Evolutionary conservation across 2,329 filamentous ascomycete genomes (phyloP), one percentile per base, ranked within the genome.

Genomic region (Paecilomyces sp.): DNA sequence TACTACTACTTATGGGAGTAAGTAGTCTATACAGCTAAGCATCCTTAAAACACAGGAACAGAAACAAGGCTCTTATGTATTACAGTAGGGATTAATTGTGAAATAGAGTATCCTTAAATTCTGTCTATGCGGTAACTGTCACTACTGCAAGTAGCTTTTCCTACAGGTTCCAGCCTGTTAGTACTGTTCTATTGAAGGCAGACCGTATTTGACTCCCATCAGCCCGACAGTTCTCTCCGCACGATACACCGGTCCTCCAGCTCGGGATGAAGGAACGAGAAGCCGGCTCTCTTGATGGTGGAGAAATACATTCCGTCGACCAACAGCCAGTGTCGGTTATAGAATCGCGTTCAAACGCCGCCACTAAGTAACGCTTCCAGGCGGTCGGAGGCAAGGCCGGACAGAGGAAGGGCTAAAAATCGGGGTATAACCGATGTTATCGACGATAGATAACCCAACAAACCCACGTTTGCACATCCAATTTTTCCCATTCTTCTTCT

Each of bases 401-500:
- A 47, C 25, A 28, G 41, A 47, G 41, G 9, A n/a, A 22, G 12
- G 22, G 24, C 51, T 53, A 53, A 28, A 28, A 5, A 53, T 53
- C 51, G 51, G 51, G 13, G 51, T 53, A 53, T 28, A 22, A n/a
- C 28, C 41, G 30, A 56, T 47, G 13, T 22, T 24, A 28, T 30
- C 9, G 28, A 30, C 22, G 22, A 25, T 25, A 1, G 11, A 30
- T 30, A 53, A 25, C n/a, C 51, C 51, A n/a, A 30, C 51, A 25
- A 53, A 24, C 8, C 51, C 22, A 57, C 57, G 62, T 56, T 41
- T 18, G 34, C 54, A 36, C 25, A 28, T 13, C n/a, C 56, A 25
- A 24, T 58, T 52, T 58, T 60, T 54, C 53, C 53, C 55, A 41
- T 47, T 59, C 31, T 54, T 22, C 25, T 34, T 25, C 18, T 5